Conservation (phyloP, 129 eudicot species). For the Artemisia tridentata region DNA sequence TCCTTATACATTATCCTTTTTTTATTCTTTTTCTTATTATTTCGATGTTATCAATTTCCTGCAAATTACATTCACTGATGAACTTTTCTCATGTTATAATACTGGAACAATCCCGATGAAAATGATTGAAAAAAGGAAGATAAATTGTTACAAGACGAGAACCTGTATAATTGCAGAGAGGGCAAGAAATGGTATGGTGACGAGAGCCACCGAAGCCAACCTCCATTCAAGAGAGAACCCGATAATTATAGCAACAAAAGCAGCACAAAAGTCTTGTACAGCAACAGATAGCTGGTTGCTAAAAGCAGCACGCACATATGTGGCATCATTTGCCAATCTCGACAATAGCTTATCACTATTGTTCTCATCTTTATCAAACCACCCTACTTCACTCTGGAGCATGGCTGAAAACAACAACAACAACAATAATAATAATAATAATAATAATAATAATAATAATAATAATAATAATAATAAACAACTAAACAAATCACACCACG, state of each 20-base stretch:
- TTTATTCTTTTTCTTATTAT: too few relatives aligned
- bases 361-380: conserved; percentile 63
- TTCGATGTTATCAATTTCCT: too few relatives aligned
- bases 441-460: not conserved
- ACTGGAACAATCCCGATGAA: not conserved
- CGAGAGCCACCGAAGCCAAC: conserved; percentile 46
- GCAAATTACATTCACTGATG: not conserved
- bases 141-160: not conserved
- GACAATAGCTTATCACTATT: conserved; percentile 40
- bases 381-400: conserved; percentile 61
- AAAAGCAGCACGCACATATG: conserved; percentile 55
- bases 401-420: conserved; percentile 41
- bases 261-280: conserved; percentile 53
- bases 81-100: not conserved
- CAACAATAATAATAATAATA: not conserved
- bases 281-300: conserved; percentile 44
- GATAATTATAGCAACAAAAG: conserved; percentile 46
- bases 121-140: not conserved
- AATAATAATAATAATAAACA: not conserved
- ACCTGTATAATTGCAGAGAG: conserved; percentile 59
- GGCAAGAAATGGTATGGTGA: conserved; percentile 47
- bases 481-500: not conserved
- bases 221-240: conserved; percentile 58
- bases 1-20: too few relatives aligned
- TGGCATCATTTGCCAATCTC: conserved; percentile 58